Conservation (phyloP, 2,329 filamentous ascomycete genomes). For the Epichloe hybrida region DNA sequence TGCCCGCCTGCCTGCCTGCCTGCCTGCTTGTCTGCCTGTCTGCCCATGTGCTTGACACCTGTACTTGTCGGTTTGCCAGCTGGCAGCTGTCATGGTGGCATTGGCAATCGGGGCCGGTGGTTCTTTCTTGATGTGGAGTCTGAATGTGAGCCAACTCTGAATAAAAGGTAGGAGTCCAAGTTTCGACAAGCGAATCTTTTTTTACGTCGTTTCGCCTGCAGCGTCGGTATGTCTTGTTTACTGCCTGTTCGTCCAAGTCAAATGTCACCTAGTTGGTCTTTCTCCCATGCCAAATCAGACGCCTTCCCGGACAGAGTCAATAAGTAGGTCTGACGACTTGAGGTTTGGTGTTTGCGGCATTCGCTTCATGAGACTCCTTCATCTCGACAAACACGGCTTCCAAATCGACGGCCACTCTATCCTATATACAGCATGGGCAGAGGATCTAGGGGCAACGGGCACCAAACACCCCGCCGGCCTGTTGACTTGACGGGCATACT, state of each 20-base stretch:
- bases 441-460: conserved; percentile 21
- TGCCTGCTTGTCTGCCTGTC: background rate
- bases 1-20: no score
- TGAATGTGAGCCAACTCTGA: conserved; percentile 4
- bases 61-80: conserved; percentile 1
- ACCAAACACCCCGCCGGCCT: conserved; percentile 26
- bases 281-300: background rate
- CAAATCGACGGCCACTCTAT: background rate
- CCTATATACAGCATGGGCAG: conserved; percentile 22
- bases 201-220: background rate
- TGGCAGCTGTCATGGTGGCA: conserved; percentile 1
- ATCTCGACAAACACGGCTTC: conserved; percentile 2
- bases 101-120: background rate
- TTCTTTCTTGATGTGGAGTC: conserved; percentile 2
- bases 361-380: background rate
- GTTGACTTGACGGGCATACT: conserved; percentile 39
- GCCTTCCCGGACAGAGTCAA: background rate
- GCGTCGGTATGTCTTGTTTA: background rate
- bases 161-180: conserved; percentile 4
- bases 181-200: background rate
- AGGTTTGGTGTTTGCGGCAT: background rate
- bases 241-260: background rate
- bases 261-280: background rate
- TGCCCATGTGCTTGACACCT: background rate
- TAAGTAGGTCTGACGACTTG: background rate